Base-by-base conservation (phyloP, 805 yeast species). In the Candida mattraensis region DNA sequence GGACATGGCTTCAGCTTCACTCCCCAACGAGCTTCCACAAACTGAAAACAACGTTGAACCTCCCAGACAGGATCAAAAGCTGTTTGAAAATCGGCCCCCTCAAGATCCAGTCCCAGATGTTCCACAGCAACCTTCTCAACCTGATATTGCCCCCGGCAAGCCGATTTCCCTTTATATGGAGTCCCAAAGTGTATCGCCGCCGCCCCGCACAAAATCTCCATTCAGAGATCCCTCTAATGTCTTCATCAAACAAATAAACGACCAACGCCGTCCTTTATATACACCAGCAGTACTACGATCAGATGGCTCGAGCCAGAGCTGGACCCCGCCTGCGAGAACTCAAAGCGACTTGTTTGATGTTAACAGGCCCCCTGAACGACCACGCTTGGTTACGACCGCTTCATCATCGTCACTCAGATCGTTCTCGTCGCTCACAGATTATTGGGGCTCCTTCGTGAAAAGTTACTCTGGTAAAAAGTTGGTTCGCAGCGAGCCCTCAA, bases 191-290 rank as follows among this genome's bases (percentile, higher is more conserved):
- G 18, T 30, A 21, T 28, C 43, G 6, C 45, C 52, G 20, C 48
- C 54, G 33, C 50, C 48, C 20, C 39, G 51, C 40, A 48, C 56
- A 22, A 37, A 39, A 23, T 54, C 58, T 26, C 54, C 63, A 0
- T 58, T 60, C 37, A 50, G 55, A 44, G 60, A 54, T 42, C 48
- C 60, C 1, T 42, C 59, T 20, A 51, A 52, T 34, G 51, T 59
- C 30, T 66, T 66, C 40, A 57, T 82, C 15, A 83, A 80, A 55
- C 94, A 87, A 52, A 78, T 88, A 43, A 78, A 79, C 39, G 83
- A 82, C 30, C 89, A 87, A 45, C 76, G 87, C 57, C 83, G 86
- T 52, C 96, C 97, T 7, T 66, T 89, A 66, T 89, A 87, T 53
- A 70, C 84, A 0, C 98, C 98, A 0, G 96, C 96, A 0, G 98